Conservation (phyloP, 805 yeast species). For the Starmerella khaoyaiensis region DNA sequence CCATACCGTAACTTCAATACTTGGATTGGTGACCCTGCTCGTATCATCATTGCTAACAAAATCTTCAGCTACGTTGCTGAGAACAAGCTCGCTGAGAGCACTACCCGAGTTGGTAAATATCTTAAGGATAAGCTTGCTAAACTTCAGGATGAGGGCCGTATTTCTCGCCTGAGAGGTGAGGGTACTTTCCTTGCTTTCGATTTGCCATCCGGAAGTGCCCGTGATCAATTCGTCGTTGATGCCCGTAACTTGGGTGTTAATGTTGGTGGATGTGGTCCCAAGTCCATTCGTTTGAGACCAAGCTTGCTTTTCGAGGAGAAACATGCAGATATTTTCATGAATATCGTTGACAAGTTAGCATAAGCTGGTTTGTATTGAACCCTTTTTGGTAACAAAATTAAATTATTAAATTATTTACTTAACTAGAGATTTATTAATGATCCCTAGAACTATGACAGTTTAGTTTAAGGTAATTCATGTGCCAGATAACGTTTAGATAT, state of each 20-base stretch:
- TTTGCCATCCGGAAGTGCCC: constrained; percentile 37
- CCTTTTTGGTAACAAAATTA: background rate
- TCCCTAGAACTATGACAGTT: too few relatives aligned
- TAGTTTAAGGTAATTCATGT: too few relatives aligned
- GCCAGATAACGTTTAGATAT: too few relatives aligned
- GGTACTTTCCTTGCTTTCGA: constrained; percentile 83
- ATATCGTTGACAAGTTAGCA: constrained; percentile 31
- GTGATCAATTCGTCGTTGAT: constrained; percentile 49
- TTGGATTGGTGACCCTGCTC: constrained; percentile 88
- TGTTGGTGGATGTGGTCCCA: constrained; percentile 75
- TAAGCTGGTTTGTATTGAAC: background rate
- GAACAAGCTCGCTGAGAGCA: constrained; percentile 44
- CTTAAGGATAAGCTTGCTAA: constrained; percentile 43
- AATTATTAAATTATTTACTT: too few relatives aligned
- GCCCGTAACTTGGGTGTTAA: constrained; percentile 58
- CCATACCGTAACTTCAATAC: constrained; percentile 90
- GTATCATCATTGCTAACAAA: constrained; percentile 61
- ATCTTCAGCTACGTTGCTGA: constrained; percentile 53
- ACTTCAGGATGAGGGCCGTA: constrained; percentile 42
- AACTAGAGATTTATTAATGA: too few relatives aligned
- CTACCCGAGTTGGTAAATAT: constrained; percentile 53
- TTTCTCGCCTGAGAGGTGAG: constrained; percentile 55
- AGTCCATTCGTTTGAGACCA: constrained; percentile 70
- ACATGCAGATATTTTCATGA: constrained; percentile 59
- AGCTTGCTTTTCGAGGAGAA: constrained; percentile 63